Base-by-base conservation (phyloP, 2,329 filamentous ascomycete species). In the Diaporthe sp. region DNA sequence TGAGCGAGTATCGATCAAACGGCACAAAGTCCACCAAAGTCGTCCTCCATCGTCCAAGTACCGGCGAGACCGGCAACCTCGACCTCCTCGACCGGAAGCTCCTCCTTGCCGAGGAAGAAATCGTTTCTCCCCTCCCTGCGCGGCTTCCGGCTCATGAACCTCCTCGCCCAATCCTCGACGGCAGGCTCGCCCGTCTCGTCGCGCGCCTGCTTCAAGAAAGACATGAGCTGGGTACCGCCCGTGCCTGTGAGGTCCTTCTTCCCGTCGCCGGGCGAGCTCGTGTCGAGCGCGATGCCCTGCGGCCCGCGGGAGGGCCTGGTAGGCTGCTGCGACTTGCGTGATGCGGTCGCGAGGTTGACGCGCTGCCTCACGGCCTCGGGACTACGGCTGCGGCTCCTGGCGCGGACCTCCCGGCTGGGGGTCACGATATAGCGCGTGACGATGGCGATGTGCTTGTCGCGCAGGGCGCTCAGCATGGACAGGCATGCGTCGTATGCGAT, bases 161-260 rank as follows among this genome's bases (percentile, higher is more conserved):
- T 84, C 78, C 83, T 87, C 0, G 90, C 88, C 92, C 91, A 93
- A 70, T 88, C 86, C 79, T 91, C 89, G 51, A 98, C 93, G 1
- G 96, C 95, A 1, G 95, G 95, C 83, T 98, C 96, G 22, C 95
- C 94, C 0, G 97, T 99, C 88, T 99, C 97, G 81, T 99, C 96
- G 39, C 97, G 90, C 6, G 97, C 97, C 85, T 99, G 97, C 85
- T 98, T 98, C 77, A 99, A 87, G 85, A 99, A 99, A 0, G 96
- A 95, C 74, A 99, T 98, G 74, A 99, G 87, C 0, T 96, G 94
- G 0, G 97, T 98, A 22, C 97, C 97, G 19, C 97, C 97, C 0
- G 97, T 99, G 2, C 97, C 97, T 59, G 94, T 94, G 39, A 98
- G 89, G 69, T 93, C 93, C 81, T 86, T 86, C 77, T 88, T 85